phyloP scores from a whole-genome alignment of 495 filamentous ascomycete species.

The Neurospora sp. region DNA sequence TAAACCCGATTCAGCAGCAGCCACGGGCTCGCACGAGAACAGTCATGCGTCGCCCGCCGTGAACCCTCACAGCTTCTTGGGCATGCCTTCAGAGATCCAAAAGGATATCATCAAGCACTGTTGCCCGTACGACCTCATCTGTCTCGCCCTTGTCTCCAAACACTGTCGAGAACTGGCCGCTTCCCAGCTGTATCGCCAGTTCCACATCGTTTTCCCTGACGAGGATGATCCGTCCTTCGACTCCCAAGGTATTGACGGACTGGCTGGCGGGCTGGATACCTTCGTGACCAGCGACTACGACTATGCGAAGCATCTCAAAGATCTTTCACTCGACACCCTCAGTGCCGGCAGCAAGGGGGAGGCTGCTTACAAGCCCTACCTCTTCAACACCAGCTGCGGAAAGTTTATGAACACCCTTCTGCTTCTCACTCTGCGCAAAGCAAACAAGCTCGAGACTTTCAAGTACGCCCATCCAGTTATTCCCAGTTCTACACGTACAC shows the following conservation, averaged over 20 bases:
- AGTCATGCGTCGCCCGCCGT: constrained; percentile 1
- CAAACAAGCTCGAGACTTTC: constrained; percentile 46
- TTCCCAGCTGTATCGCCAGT: constrained; percentile 46
- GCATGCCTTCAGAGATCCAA: constrained; percentile 42
- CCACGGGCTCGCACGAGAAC: constrained; percentile 10
- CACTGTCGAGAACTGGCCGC: constrained; percentile 47
- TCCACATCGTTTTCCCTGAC: constrained; percentile 47
- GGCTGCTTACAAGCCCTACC: constrained; percentile 35
- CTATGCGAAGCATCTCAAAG: constrained; percentile 46
- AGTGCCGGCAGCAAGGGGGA: constrained; percentile 36
- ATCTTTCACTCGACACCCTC: constrained; percentile 40
- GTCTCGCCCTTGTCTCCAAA: constrained; percentile 43
- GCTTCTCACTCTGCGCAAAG: constrained; percentile 44
- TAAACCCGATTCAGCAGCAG: neutral
- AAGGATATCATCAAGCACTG: constrained; percentile 41
- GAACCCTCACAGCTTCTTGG: constrained; percentile 21
- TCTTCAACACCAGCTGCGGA: constrained; percentile 39
- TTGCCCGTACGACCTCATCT: constrained; percentile 37
- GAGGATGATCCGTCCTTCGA: constrained; percentile 39
- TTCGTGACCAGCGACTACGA: constrained; percentile 50
- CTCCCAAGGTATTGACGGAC: constrained; percentile 34
- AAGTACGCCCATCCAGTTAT: constrained; percentile 23
- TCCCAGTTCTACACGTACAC: neutral
- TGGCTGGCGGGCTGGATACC: constrained; percentile 48
- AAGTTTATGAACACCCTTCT: constrained; percentile 54